Base-by-base conservation (phyloP, 208 protist genomes). In the Lotmaria passim region DNA sequence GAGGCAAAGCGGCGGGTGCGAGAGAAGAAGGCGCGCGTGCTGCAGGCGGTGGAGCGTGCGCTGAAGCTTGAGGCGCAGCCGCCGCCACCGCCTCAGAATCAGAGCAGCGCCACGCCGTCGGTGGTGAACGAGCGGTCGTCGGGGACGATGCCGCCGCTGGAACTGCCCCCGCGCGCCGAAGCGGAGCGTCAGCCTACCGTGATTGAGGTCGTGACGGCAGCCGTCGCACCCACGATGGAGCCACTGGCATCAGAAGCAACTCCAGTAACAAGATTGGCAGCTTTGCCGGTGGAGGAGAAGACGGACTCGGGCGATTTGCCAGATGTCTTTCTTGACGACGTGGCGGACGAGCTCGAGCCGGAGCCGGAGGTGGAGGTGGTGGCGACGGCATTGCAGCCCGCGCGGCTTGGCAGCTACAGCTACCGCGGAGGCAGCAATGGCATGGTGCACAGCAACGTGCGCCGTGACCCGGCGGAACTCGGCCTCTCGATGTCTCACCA, bases 31-130 rank as follows among this genome's bases (percentile, higher is more conserved):
- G 77, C 79, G 6, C 82, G 87, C 63, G 82, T 93, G 26, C 57
- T 93, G 52, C 75, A 75, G 47, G 85, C 88, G 0, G 77, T 93
- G 15, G 78, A 93, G 57, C 52, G 56, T 17, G 88, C 83, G 1
- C 65, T 90, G 69, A 26, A 36, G 2, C 46, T 63, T 21, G 59
- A 62, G 36, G 26, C 7, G 34, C 2, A 14, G 65, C 47, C 53
- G 12, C 28, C 10, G 8, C 24, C 43, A 6, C 43, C 59, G 11
- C 30, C n/a, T 15, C 41, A 17, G 41, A 15, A 19, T 15, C 31
- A 7, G 11, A 64, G 28, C 19, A 4, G n/a, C 44, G 19, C 44
- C 15, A 26, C 59, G 3, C 41, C 33, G 39, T 38, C 26, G 11
- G 0, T 26, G 26, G 31, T n/a, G 19, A 41, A 17, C 21, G 30